Evolutionary conservation across 2,329 filamentous ascomycete genomes (phyloP), one percentile per base, ranked within the genome.

Genomic region (Fusarium mundagurra): DNA sequence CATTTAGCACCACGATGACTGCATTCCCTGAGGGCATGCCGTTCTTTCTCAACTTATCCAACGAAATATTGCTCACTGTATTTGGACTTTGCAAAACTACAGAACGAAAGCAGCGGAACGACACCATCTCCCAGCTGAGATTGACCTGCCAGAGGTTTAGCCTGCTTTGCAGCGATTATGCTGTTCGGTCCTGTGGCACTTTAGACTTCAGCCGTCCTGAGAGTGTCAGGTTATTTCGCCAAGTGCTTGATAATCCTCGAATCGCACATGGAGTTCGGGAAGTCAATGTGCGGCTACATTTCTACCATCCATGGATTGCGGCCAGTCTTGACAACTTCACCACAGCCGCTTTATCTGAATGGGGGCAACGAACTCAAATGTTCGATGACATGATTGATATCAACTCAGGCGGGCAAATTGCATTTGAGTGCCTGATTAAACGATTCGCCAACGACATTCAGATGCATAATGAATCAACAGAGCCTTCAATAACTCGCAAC

Each of bases 381-480:
- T 29, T 24, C 8, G 10, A 34, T 14, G 13, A 16, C 10, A 7
- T 10, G 14, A 22, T n/a, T 8, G 50, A 4, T 1, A 17, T 1
- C 5, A 12, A 8, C 10, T 8, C 11, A 2, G 33, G 17, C 2
- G 6, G 16, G 2, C 6, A 27, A 36, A 6, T 38, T 1, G 9
- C 8, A 20, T 48, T 48, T 5, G 24, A 36, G 18, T 5, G 9
- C 3, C 11, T 59, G 33, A n/a, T 59, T 2, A 12, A 47, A 8
- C 41, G 1, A 8, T 36, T 20, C 18, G 8, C 14, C 18, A 29
- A 2, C 7, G 27, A 14, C 5, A 2, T n/a, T 1, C 13, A 18
- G 0, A 17, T 8, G 6, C 22, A 33, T 27, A 14, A 29, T 3
- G 7, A n/a, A 12, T 10, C 20, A 0, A 7, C 9, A 24, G 11